Base-by-base conservation (phyloP, 768 basidiomycete species). In the Tricholoma flavovirens region DNA sequence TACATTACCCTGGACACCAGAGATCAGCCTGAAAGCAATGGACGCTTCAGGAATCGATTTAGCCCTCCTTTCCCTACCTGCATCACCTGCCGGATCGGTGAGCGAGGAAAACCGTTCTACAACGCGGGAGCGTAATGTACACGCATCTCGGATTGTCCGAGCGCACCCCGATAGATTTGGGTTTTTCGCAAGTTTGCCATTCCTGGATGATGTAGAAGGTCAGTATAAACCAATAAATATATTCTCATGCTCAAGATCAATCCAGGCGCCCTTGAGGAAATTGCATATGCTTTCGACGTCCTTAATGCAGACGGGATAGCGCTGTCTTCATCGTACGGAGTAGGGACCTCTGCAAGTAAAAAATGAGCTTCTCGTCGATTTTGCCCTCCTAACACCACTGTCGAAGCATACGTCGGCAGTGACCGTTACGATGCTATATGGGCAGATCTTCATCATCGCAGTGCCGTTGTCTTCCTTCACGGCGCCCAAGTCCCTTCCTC, bases 381-480 rank as follows among this genome's bases (percentile, higher is more conserved):
- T 59, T 46, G n/a, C 6, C 14, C 30, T 19, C 30, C 21, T 52
- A 24, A 54, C 26, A 61, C 57, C n/a, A 10, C 54, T 49, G 19
- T n/a, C 29, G 54, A 53, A 89, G 87, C 68, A 55, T 90, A 88
- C 66, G 66, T 89, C 32, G 88, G 84, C 9, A 77, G 89, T 63
- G 80, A 84, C 58, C 59, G 62, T 9, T 90, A 82, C 59, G 82
- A 86, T 52, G 74, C 78, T 14, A 74, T 91, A 56, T 90, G 87
- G 88, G 75, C 76, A n/a, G 87, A 86, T 62, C 76, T 91, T 26
- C 59, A 89, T 64, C 72, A 68, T 54, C 77, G 88, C 33, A 64
- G 70, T 7, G 78, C 83, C 2, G 77, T 84, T 26, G 84, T 89
- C 17, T 88, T 90, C 64, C 72, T 91, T 19, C 88, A 91, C 67